These are phyloP conservation scores for Lactarius pseudohatsudake DNA, from an alignment of 768 basidiomycete genomes.

Conservation along the genomic window DNA sequence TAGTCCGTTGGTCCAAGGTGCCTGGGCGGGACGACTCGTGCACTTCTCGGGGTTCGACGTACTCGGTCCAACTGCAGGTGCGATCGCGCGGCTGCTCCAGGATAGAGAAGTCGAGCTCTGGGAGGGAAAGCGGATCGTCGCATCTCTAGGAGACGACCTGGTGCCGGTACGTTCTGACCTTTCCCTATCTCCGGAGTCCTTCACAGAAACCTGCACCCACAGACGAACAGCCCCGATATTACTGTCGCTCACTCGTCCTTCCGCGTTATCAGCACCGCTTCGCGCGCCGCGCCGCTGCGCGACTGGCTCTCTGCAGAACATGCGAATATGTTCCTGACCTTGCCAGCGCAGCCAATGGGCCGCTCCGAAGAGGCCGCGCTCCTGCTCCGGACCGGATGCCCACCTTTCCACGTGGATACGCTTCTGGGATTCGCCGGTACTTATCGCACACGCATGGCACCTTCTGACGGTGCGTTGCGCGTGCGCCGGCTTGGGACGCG, in stretches of 20 bases:
- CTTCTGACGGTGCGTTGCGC: conserved; percentile 54
- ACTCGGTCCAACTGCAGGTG: conserved; percentile 64
- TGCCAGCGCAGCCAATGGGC: conserved; percentile 62
- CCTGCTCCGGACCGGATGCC: conserved; percentile 53
- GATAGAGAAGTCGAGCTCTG: conserved; percentile 66
- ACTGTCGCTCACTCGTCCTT: conserved; percentile 57
- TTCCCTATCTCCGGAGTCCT: conserved; percentile 30
- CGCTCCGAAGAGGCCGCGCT: conserved; percentile 48
- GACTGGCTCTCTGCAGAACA: conserved; percentile 69
- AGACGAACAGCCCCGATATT: conserved; percentile 39
- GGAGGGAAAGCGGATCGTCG: conserved; percentile 60
- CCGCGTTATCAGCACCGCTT: conserved; percentile 60
- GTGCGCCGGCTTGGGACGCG: conserved; percentile 64
- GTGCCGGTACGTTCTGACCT: conserved; percentile 32
- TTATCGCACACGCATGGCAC: conserved; percentile 55
- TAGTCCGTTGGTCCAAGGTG: conserved; percentile 57
- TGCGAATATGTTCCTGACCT: conserved; percentile 67
- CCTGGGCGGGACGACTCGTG: conserved; percentile 54
- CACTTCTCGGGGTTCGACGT: conserved; percentile 61
- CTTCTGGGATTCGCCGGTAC: conserved; percentile 56
- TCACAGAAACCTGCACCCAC: conserved; percentile 13
- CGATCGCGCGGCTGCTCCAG: conserved; percentile 56
- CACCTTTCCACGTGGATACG: conserved; percentile 37
- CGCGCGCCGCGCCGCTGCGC: conserved; percentile 61
- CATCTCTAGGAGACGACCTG: conserved; percentile 48